Base-by-base conservation (phyloP, 1,139 yeast species). In the Kurtzmaniella natalensis region DNA sequence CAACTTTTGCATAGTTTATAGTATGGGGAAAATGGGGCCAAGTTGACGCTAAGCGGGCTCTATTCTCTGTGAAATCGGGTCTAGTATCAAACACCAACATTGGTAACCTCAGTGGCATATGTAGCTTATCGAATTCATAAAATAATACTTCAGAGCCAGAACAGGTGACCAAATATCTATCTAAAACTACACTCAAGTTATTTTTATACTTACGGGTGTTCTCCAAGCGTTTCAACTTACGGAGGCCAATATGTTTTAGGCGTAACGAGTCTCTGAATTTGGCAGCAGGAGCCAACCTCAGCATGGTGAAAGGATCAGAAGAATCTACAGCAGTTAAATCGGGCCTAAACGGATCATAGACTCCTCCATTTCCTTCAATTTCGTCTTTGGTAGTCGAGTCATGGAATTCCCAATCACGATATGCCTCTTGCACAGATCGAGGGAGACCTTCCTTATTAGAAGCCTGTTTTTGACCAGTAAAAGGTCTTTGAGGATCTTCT, bases 11-110 rank as follows among this genome's bases (percentile, higher is more conserved):
- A 42, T 51, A 70, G 43, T 81, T 81, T 30, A 80, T 65, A 0
- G 78, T 66, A 46, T 78, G 84, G 0, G 86, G 85, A 32, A 55
- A 63, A 38, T 58, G 58, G 0, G 76, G 75, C 71, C 72, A 68
- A 0, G 78, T 70, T 1, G 79, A 63, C 2, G 56, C 48, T 14
- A 55, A 42, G 15, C 71, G 37, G 39, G 70, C 76, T 0, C 57
- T 41, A 1, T 59, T 54, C 1, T 66, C 48, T 0, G 76, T 70
- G 32, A 50, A 45, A 3, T 43, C 34, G 0, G 78, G 78, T 23
- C 57, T 51, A 0, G 71, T 62, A 34, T 69, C 73, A 38, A 72
- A 61, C 14, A 49, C 45, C 8, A 68, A 42, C 1, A 49, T 36
- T 3, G 66, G 60, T 4, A 33, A 33, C 1, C 41, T 28, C 3